Conservation (phyloP, 768 basidiomycete species). For the Cyclocybe aegerita region DNA sequence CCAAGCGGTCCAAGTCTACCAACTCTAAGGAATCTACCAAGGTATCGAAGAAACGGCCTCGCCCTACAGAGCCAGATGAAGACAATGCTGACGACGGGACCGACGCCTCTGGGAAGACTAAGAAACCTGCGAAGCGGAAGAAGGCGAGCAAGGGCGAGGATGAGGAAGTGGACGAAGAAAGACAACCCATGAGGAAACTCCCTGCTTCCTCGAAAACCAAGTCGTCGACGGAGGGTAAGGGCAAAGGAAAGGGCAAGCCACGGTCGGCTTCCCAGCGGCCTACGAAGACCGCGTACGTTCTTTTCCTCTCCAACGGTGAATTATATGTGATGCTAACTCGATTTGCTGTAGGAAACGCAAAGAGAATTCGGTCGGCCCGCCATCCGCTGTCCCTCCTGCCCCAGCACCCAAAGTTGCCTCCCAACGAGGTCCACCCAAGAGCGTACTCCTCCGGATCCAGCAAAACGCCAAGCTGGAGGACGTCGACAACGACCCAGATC, state of each 20-base stretch:
- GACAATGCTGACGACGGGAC: not conserved
- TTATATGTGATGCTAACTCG: not conserved
- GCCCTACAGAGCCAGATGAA: slow-evolving; percentile 1
- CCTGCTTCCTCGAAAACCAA: not conserved
- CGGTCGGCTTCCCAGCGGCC: not conserved
- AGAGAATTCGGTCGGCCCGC: slow-evolving; percentile 25
- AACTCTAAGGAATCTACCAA: slow-evolving; percentile 1
- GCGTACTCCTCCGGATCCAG: slow-evolving; percentile 36
- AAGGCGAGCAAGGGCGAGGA: slow-evolving; percentile 1
- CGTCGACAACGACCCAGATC: slow-evolving; percentile 43
- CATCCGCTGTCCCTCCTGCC: not conserved
- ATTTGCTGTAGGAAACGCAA: slow-evolving; percentile 29
- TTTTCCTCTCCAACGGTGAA: not conserved
- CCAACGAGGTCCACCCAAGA: slow-evolving; percentile 35
- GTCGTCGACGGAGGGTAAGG: not conserved
- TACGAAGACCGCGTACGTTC: slow-evolving; percentile 13
- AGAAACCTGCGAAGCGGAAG: slow-evolving; percentile 10
- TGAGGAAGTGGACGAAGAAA: slow-evolving; percentile 2
- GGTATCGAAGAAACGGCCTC: slow-evolving; percentile 10
- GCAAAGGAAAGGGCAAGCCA: not conserved
- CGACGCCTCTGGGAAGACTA: not conserved
- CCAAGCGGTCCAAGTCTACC: not conserved
- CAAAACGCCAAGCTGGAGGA: slow-evolving; percentile 21
- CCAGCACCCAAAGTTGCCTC: not conserved
- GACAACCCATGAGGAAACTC: not conserved